Base-by-base conservation (phyloP, 306 rosid species). In the Trifolium fragiferum region DNA sequence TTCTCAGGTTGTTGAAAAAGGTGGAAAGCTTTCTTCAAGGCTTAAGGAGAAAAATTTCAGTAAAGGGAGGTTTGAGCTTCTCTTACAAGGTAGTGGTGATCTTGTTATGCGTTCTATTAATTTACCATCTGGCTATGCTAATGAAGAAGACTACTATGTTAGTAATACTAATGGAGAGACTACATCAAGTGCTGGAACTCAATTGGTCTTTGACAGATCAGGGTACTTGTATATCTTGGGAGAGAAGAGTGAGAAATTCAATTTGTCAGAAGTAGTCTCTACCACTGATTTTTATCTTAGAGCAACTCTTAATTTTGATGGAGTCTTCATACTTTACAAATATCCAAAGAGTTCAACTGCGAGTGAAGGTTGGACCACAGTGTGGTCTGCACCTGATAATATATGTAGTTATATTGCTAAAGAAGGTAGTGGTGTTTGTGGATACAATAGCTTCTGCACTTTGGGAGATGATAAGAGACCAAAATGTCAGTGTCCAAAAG, bases 281-380 rank as follows among this genome's bases (percentile, higher is more conserved):
- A 38, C 75, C 12, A 7, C 58, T 2, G 37, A 72, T 1, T 53
- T 21, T 27, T 88, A 88, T 49, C 73, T 66, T 58, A 70, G 83
- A 77, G 85, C 67, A 58, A 86, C 76, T 58, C 84, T 84, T 44
- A 23, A 75, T 61, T 85, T 83, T 72, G 84, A 88, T 80, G 92
- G 87, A 13, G 78, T 88, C 70, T 69, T 86, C 63, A 58, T 73
- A 2, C 54, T 66, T 25, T 74, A 68, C 73, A 64, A 3, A 18
- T 25, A 77, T 59, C 84, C 82, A 0, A 88, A 65, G 78, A 66
- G 2, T 68, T 62, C 65, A 6, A 18, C 40, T 15, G 59, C 23
- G 1, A 43, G 33, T 18, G 60, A 54, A 20, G 32, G 6, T 9
- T 83, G 86, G 86, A 81, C 5, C 9, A 6, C 32, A 10, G n/a